Evolutionary conservation across 768 basidiomycete genomes (phyloP).

Genomic region (Baorangia bicolor): DNA sequence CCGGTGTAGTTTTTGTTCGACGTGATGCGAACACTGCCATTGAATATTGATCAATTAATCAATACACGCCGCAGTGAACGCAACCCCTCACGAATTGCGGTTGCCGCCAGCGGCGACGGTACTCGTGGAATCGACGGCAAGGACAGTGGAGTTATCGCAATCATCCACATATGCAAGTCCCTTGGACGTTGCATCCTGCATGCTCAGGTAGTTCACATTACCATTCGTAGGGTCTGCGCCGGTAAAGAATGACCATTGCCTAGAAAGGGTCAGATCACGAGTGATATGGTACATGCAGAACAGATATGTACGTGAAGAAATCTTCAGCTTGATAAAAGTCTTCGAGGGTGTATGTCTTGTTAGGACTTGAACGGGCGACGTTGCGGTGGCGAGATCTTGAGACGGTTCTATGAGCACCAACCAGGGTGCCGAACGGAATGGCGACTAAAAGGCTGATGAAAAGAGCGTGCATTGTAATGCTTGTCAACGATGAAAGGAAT

Average conservation of each 20-base stretch:
- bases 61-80: not conserved
- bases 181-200: constrained; percentile 45
- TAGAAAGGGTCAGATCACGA: constrained; percentile 27
- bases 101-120: constrained; percentile 47
- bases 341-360: constrained; percentile 34
- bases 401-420: constrained; percentile 30
- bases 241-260: constrained; percentile 68
- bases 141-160: constrained; percentile 50
- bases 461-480: constrained; percentile 32
- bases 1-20: constrained; percentile 58
- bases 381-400: constrained; percentile 31
- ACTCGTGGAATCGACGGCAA: constrained; percentile 62
- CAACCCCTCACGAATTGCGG: constrained; percentile 48
- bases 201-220: constrained; percentile 56
- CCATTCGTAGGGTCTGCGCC: constrained; percentile 69
- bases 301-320: constrained; percentile 55
- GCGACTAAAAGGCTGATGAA: constrained; percentile 32
- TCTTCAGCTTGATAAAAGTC: constrained; percentile 49
- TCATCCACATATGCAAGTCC: constrained; percentile 62
- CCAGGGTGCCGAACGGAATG: constrained; percentile 37
- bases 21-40: constrained; percentile 64
- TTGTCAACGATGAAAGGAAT: constrained; percentile 10
- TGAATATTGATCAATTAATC: not conserved
- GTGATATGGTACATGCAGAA: not conserved
- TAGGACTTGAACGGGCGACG: constrained; percentile 21